Base-by-base conservation (phyloP, 2,329 filamentous ascomycete genomes). In the Colletotrichum plurivorum region DNA sequence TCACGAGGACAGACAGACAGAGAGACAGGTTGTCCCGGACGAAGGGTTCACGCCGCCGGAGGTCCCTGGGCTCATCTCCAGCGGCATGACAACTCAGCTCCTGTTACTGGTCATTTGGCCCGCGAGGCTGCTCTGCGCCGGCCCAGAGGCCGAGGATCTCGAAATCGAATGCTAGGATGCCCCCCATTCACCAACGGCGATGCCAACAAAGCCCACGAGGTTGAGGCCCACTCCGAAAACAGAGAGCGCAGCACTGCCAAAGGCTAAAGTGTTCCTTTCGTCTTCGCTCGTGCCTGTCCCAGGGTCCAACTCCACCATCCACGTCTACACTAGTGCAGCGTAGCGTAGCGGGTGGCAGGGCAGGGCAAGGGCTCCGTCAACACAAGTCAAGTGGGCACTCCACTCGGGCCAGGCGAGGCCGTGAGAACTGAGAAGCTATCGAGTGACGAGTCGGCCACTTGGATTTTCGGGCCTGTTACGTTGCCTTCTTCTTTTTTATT, bases 241-340 rank as follows among this genome's bases (percentile, higher is more conserved):
- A 45, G 36, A 66, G 43, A 51, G 45, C 49, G 39, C 31, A 46
- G 45, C 45, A 46, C 31, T 36, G 54, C 48, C 54, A n/a, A 61
- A 66, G 41, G 52, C 57, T 52, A 54, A 65, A 54, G 41, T 59
- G 46, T 49, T 54, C 59, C 49, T 48, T 16, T 49, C 10, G 56
- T 36, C 31, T 36, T 36, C 31, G 52, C 56, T 66, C 20, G 49
- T 66, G 55, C 62, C 62, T 55, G 31, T 59, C 25, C 66, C 60
- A 69, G 66, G 66, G 66, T 69, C 66, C 66, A 55, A 18, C 66
- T 69, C 66, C 61, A 69, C 66, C 55, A 43, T 20, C 46, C 45
- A 46, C 45, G 36, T 56, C 20, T 56, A 9, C 31, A 10, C 31
- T 10, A 36, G 31, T 36, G 31, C 10, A 31, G 27, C 8, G 9